Conservation (phyloP, 441 rosid genomes). For the Flueggea neowawraea region DNA sequence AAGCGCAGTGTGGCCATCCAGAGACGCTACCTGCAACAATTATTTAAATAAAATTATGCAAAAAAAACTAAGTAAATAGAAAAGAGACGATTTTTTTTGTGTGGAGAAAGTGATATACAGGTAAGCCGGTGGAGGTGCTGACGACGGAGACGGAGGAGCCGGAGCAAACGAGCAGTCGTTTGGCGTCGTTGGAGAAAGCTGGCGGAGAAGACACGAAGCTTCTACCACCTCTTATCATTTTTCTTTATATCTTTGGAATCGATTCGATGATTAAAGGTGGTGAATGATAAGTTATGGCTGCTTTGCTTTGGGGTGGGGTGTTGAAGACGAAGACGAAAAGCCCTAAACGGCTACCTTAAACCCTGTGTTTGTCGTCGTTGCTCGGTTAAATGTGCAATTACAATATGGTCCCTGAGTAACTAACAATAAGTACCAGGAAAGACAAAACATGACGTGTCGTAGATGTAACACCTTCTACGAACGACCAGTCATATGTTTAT, state of each 20-base stretch:
- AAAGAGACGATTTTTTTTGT: background rate
- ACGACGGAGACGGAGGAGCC: conserved; percentile 72
- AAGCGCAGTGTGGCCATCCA: conserved; percentile 78
- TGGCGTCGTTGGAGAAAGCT: conserved; percentile 92
- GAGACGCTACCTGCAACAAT: conserved; percentile 43
- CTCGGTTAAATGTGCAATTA: too few species aligned
- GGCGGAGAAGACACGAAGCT: conserved; percentile 74
- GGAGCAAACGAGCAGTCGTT: conserved; percentile 82
- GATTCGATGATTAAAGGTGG: background rate
- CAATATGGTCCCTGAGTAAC: too few species aligned
- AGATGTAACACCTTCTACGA: too few species aligned
- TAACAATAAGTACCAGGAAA: too few species aligned
- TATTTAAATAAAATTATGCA: background rate
- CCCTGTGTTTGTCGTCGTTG: too few species aligned
- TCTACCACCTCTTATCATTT: conserved; percentile 82
- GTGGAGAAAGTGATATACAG: conserved; percentile 30
- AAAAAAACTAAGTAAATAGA: background rate
- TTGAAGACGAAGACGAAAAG: too few species aligned
- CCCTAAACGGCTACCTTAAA: too few species aligned
- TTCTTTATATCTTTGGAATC: background rate
- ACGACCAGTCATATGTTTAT: too few species aligned
- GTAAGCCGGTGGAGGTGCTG: conserved; percentile 86
- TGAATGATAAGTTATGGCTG: too few species aligned
- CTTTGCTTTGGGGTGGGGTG: too few species aligned
- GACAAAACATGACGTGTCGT: too few species aligned